phyloP scores from a whole-genome alignment of 164 flowering plant species.

The Saururus chinensis region DNA sequence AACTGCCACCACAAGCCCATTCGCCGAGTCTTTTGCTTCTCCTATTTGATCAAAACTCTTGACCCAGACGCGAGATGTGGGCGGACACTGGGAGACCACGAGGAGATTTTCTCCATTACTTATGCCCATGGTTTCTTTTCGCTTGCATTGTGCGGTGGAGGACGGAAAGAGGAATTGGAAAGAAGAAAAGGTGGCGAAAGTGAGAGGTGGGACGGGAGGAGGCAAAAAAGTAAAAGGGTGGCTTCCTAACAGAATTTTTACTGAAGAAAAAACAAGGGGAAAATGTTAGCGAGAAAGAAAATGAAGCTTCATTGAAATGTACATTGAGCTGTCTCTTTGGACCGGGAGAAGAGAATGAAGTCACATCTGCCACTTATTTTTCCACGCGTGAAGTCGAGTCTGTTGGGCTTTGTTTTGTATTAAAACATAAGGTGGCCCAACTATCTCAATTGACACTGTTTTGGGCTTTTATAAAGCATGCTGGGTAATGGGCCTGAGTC shows the following conservation, averaged over 20 bases:
- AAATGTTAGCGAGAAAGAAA: not conserved
- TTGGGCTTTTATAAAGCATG: too few species aligned
- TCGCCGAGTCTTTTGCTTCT: not conserved
- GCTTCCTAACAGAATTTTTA: not conserved
- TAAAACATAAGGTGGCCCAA: too few species aligned
- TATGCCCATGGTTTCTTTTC: not conserved
- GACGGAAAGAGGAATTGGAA: not conserved
- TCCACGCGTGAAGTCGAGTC: not conserved
- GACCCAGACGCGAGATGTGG: not conserved
- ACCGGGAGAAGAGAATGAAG: not conserved
- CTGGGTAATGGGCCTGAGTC: too few species aligned
- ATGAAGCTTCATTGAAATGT: not conserved
- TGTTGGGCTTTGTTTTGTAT: too few species aligned
- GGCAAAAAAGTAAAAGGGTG: not conserved
- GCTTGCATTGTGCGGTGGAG: not conserved
- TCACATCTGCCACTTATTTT: not conserved
- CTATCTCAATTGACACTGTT: too few species aligned
- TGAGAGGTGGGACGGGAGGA: not conserved
- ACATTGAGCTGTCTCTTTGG: not conserved
- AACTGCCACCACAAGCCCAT: too few species aligned
- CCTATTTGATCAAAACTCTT: not conserved
- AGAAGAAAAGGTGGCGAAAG: not conserved
- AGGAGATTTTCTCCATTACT: not conserved
- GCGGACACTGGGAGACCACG: too few species aligned
- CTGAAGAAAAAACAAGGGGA: not conserved